Evolutionary conservation across 192 early-diverging fungal species (phyloP), one percentile per base, ranked within the genome.

Genomic region (Rhizophagus sp.): DNA sequence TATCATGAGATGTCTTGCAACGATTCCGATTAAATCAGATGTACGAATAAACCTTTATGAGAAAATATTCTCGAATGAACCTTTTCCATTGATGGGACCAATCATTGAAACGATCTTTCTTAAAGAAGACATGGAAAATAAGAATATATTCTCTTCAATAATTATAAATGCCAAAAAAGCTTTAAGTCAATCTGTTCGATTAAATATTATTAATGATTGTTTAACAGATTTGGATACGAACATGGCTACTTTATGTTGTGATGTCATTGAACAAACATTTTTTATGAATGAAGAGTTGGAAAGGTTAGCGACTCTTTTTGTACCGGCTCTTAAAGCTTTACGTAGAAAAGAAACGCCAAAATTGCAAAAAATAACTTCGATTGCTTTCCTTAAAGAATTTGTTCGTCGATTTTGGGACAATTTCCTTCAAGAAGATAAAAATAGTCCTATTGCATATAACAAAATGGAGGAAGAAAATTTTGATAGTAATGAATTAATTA

Each of bases 371-470:
- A 76, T 81, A 61, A 49, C 24, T 49, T 22, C 74, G 49, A 69
- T 81, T n/a, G 73, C 80, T 7, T 67, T 75, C 8, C 19, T 81
- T 22, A 81, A 81, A 76, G 62, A 81, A 66, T 76, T 81, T 69
- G 52, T 81, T 34, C 57, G 62, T 36, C n/a, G 36, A 39, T 62
- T 81, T 24, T 57, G 80, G 64, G 22, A 75, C 13, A 27, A n/a
- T 17, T 27, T 33, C 12, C 12, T 50, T 39, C 62, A 30, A 7
- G 63, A 81, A 24, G n/a, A 73, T 33, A n/a, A 49, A 17, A 76
- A 15, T 17, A 24, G n/a, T 33, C 52, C 44, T 36, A 76, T 76
- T 63, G 19, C 41, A 27, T 65, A 67, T 52, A 27, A 76, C 41
- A 19, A 50, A 41, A 63, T 44, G 34, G 24, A 52, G 12, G 33